Evolutionary conservation across 371 early-diverging fungal genomes (phyloP), one percentile per base, ranked within the genome.

Genomic region (Vairimorpha necatrix): DNA sequence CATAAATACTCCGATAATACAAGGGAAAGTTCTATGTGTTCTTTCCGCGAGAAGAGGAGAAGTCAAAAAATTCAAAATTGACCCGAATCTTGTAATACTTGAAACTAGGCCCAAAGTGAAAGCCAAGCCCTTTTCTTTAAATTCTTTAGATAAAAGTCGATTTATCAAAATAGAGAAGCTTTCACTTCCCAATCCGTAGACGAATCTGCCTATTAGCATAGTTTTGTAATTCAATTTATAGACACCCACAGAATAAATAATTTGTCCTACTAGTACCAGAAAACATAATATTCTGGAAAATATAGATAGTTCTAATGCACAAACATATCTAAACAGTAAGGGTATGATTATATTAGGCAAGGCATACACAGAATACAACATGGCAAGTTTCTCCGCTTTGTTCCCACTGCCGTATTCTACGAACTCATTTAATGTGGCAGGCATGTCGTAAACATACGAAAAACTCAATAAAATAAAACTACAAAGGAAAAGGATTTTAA

Each of bases 291-390:
- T 53, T 38, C 87, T 33, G 11, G 88, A 80, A 58, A 87, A 81
- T 34, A 56, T 50, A 24, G 77, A 75, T 14, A 85, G 76, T 7
- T 84, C 77, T 22, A 48, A 53, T 68, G 88, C 87, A 7, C 86
- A 76, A 6, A 87, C 79, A 28, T 83, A 76, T 18, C 89, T 88
- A 34, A 88, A 88, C 6, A 89, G 18, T 22, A 90, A 82, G 0
- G 91, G 90, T 13, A 89, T 83, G 70, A 90, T 78, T 32, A 90
- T 88, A 79, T 91, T 91, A 16, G 91, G 91, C 0, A 90, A 69
- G 6, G 89, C 86, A 78, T 90, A 90, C 20, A 87, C 86, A 0
- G 88, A 85, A 75, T 90, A 91, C 30, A 90, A 84, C 16, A 89
- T 76, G 79, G 88, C 89, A 67, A 90, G 83, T 67, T 89, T 86